These are phyloP conservation scores for Kwoniella shivajii DNA, from an alignment of 1,284 basidiomycete genomes.

Conservation along the genomic window DNA sequence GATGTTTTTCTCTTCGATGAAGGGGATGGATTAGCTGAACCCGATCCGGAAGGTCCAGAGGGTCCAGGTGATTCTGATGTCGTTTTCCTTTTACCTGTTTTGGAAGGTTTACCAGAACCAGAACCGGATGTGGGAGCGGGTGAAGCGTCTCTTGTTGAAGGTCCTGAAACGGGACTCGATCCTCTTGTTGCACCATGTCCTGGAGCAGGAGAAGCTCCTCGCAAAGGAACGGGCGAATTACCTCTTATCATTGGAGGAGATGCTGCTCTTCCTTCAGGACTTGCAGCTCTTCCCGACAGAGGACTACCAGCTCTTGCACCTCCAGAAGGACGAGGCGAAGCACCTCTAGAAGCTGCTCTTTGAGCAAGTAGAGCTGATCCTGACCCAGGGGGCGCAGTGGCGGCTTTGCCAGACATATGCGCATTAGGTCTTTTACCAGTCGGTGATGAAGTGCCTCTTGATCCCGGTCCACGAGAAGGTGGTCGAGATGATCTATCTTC, in stretches of 20 bases:
- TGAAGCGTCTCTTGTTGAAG: constrained; percentile 23
- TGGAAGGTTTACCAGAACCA: not conserved
- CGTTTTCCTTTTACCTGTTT: constrained; percentile 11
- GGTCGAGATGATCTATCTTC: constrained; percentile 31
- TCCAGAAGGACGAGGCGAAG: constrained; percentile 31
- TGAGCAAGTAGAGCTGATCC: constrained; percentile 44
- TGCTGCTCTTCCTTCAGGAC: constrained; percentile 15
- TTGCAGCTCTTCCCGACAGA: constrained; percentile 13
- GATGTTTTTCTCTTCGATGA: constrained; percentile 25
- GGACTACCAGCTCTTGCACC: constrained; percentile 19
- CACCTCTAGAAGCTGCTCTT: constrained; percentile 42
- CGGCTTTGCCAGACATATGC: constrained; percentile 31
- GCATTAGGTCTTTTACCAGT: constrained; percentile 15
- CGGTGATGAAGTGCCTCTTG: constrained; percentile 31
- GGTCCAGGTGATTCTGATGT: constrained; percentile 22
- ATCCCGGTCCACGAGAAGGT: constrained; percentile 29
- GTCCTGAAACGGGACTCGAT: constrained; percentile 12
- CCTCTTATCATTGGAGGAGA: constrained; percentile 20
- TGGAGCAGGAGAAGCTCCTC: constrained; percentile 26
- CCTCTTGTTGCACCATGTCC: constrained; percentile 5
- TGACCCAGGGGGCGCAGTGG: constrained; percentile 39
- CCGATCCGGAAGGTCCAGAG: not conserved
- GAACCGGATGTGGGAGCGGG: constrained; percentile 16
- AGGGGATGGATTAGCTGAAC: constrained; percentile 1
- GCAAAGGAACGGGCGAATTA: constrained; percentile 12